Conservation (phyloP, 139 green algal genomes). For the Closterium sp. region DNA sequence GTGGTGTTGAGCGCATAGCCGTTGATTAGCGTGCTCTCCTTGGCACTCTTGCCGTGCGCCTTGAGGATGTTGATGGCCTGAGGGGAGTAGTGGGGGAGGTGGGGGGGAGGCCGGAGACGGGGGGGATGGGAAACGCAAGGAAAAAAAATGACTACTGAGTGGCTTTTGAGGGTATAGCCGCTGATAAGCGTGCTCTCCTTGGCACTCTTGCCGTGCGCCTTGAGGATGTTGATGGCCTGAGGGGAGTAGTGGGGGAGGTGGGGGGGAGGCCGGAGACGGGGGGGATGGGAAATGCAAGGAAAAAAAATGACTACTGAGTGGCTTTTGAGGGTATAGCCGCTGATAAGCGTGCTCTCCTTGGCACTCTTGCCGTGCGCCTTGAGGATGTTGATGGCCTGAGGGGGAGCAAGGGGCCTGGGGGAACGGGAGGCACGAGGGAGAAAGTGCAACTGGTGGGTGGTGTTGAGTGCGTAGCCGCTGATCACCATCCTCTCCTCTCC, state of each 20-base stretch:
- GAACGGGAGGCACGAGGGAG: neutral
- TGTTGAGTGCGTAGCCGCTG: conserved; percentile 93
- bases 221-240: conserved; percentile 97
- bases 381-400: conserved; percentile 93
- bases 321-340: conserved; percentile 97
- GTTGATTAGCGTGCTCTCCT: conserved; percentile 83
- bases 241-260: no score
- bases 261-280: neutral
- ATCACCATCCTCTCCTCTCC: conserved; percentile 80
- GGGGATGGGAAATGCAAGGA: neutral
- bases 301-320: no score
- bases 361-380: conserved; percentile 94
- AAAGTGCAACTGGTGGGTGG: conserved; percentile 60
- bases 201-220: conserved; percentile 90
- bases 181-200: conserved; percentile 83
- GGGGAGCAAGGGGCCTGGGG: no score
- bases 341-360: conserved; percentile 80
- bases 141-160: no score
- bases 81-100: no score
- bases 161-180: conserved; percentile 97
- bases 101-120: no score
- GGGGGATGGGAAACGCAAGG: neutral
- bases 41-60: conserved; percentile 86
- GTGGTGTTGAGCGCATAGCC: conserved; percentile 95
- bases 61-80: conserved; percentile 98